Base-by-base conservation (phyloP, 768 basidiomycete species). In the Tricholoma furcatifolium region DNA sequence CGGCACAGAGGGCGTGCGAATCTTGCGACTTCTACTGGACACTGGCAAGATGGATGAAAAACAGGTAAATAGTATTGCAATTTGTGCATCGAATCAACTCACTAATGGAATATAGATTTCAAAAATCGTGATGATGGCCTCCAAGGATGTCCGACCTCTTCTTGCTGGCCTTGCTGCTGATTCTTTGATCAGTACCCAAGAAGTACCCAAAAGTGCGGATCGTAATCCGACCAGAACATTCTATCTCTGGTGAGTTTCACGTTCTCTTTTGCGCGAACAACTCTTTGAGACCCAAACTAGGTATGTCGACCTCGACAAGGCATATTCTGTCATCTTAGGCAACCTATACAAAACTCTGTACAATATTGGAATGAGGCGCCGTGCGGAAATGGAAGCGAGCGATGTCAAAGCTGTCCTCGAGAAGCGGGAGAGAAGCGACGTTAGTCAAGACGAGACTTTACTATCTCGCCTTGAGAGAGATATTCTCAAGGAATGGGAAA, bases 11-110 rank as follows among this genome's bases (percentile, higher is more conserved):
- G 93, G 88, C 21, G 85, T 95, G 4, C 78, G 95, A 49, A 86
- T 98, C 41, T 67, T 98, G 49, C 80, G 88, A 42, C 71, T 96
- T 20, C 69, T 98, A 31, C 65, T 91, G 49, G 84, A 88, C 52
- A 85, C 84, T 4, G 93, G 92, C 6, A 97, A 97, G 69, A 86
- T 94, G 79, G 92, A 94, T 58, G 96, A 97, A 70, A 93, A 95
- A 65, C 91, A 93, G 70, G 95, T 92, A 49, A 54, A 80, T 58
- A 27, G n/a, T n/a, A 15, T 35, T 14, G 41, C 9, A 31, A 35
- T 30, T 32, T 40, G 32, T 44, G 38, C 52, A 17, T 32, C 9
- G 15, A 9, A 12, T 20, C 51, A 36, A 15, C 20, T 40, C 32
- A 43, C 23, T 32, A 6, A 12, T 11, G 55, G 36, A 40, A 12